Evolutionary conservation across 805 yeast genomes (phyloP).

Genomic region (Nakazawaea ambrosiae): DNA sequence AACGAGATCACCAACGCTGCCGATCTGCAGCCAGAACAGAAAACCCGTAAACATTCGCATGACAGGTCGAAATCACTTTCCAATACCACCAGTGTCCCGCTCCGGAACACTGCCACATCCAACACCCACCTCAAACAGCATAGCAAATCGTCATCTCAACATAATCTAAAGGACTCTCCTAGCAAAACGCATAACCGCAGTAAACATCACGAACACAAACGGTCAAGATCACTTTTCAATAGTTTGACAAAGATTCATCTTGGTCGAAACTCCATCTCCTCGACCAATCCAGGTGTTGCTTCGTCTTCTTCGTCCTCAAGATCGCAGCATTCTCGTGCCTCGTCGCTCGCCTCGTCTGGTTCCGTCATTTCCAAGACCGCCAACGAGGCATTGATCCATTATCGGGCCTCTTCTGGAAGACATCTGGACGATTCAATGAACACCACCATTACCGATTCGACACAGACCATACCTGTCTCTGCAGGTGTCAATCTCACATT

Average conservation of each 20-base stretch:
- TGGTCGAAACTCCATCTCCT: neutral
- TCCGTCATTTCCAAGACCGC: constrained; percentile 4
- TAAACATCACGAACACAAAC: too few relatives aligned
- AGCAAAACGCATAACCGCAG: too few relatives aligned
- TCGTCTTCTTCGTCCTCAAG: neutral
- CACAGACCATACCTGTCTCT: too few relatives aligned
- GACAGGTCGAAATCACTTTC: constrained; percentile 2
- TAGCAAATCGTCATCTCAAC: constrained; percentile 3
- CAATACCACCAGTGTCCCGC: too few relatives aligned
- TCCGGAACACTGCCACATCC: too few relatives aligned
- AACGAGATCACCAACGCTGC: constrained; percentile 1
- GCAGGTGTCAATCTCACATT: neutral
- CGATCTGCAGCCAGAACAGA: neutral
- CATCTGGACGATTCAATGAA: too few relatives aligned
- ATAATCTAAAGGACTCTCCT: too few relatives aligned
- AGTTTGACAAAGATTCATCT: neutral
- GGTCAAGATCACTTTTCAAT: neutral
- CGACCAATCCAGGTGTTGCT: too few relatives aligned
- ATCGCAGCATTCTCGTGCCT: neutral
- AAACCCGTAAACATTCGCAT: neutral
- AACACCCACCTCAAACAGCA: too few relatives aligned
- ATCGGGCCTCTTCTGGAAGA: neutral
- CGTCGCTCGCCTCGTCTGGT: neutral
- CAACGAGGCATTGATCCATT: constrained; percentile 5
- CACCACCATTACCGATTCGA: too few relatives aligned